Evolutionary conservation across 1,284 basidiomycete genomes (phyloP), one percentile per base, ranked within the genome.

Genomic region (Pseudozyma sp.): DNA sequence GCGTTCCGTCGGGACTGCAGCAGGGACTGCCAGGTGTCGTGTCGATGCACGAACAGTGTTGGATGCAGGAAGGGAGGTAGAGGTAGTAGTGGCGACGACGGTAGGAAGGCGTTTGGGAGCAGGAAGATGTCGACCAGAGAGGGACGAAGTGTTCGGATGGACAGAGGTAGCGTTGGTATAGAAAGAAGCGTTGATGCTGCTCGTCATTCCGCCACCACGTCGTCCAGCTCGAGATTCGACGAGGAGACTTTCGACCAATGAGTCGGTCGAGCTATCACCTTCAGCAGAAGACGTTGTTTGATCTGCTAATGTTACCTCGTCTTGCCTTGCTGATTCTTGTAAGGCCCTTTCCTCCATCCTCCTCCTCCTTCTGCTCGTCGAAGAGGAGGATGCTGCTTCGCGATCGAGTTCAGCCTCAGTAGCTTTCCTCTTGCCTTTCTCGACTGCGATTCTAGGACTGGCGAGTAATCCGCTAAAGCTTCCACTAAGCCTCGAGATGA

Each of bases 401-500:
- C 12, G 19, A 21, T 47, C 45, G 34, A 66, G 43, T 25, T 71
- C 55, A 1, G 56, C 56, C 11, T 66, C 52, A 10, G 55, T 66
- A 18, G 62, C 62, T 12, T 65, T 71, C 16, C 63, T 45, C 48
- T 65, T 71, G 0, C 59, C 59, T 51, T 61, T 66, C 0, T 19
- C 53, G 12, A 21, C 12, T 40, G 9, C 2, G 13, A 13, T 12
- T 55, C 44, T 4, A 11, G 60, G 60, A 50, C 48, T 52, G 0
- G 61, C 14, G 5, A 70, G 21, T 1, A 71, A 21, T 1, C 73
- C 73, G 35, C 59, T 40, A 35, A 68, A 69, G 14, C 68, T 54
- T 36, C 73, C 68, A 39, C 73, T 71, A 10, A 71, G 36, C 4
- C 73, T 47, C n/a, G 73, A 76, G 44, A 76, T 65, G 13, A 76